phyloP scores from a whole-genome alignment of 2,329 filamentous ascomycete species.

The Arthrobotrys iridis region DNA sequence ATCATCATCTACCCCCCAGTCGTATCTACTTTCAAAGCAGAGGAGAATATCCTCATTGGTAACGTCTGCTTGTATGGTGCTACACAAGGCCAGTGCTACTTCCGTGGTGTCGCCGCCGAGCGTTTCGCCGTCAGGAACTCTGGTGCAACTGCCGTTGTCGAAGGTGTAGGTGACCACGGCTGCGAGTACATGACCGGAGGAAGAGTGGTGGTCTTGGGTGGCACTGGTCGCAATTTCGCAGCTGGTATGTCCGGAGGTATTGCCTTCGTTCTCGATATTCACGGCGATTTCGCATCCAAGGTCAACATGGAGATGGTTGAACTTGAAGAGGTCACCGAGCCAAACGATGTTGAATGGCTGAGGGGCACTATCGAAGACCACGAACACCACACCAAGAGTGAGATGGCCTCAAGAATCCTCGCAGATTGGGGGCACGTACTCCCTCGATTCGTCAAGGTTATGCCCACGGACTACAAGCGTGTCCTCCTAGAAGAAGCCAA shows the following conservation, averaged over 20 bases:
- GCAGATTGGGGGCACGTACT: constrained; percentile 95
- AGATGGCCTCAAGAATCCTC: constrained; percentile 89
- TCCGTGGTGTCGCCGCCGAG: constrained; percentile 95
- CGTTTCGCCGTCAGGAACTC: constrained; percentile 97
- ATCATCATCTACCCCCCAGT: constrained; percentile 93
- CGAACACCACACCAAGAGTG: constrained; percentile 96
- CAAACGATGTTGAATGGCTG: constrained; percentile 86
- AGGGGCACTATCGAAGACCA: constrained; percentile 94
- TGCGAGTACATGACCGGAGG: constrained; percentile 99
- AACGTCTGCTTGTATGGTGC: constrained; percentile 97
- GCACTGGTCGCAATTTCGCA: constrained; percentile 94
- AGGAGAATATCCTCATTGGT: constrained; percentile 92
- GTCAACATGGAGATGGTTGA: constrained; percentile 99
- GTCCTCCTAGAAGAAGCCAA: constrained; percentile 85
- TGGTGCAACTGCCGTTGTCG: constrained; percentile 92
- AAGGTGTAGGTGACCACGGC: constrained; percentile 94
- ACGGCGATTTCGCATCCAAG: constrained; percentile 89
- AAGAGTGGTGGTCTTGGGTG: constrained; percentile 84
- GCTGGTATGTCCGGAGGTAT: constrained; percentile 99
- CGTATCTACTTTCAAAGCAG: constrained; percentile 89
- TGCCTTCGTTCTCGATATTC: constrained; percentile 89
- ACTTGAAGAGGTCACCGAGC: constrained; percentile 82
- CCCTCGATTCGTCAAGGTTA: constrained; percentile 88
- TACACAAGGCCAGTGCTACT: constrained; percentile 89
- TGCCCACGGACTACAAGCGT: constrained; percentile 96